Base-by-base conservation (phyloP, 768 basidiomycete genomes). In the Paxillus ammoniavirescens region DNA sequence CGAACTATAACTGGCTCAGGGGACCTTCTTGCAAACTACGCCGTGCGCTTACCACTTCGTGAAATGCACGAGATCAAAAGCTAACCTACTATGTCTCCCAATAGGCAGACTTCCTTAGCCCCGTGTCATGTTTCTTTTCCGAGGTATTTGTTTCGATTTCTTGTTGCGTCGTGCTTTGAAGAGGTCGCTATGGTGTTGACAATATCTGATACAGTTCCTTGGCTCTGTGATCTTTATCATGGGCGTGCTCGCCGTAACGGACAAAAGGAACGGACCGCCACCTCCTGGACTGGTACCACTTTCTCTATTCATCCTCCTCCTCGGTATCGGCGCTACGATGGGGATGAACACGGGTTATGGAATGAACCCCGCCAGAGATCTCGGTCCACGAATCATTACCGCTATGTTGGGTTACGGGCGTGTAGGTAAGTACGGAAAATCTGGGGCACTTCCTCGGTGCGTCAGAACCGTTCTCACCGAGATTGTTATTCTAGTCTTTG, bases 281-380 rank as follows among this genome's bases (percentile, higher is more conserved):
- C 78, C 82, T 0, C 53, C 73, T 1, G 80, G 83, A 9, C 72
- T 85, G 3, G 67, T 77, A 2, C 83, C 83, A 4, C 57, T 85
- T 23, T 73, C 72, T 8, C 65, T 87, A 3, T 84, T 84, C 63
- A 57, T 86, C 35, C 57, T 77, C 42, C 67, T 87, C 41, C 72
- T 84, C 12, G 85, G 80, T 9, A 75, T 86, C 42, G 81, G 78
- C 42, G 61, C 73, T 2, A 67, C 78, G 15, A 73, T 86, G 41
- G 83, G 85, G 7, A 79, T 82, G 75, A 73, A 86, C 63, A 86
- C 85, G 12, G 78, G 77, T 37, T 85, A 79, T 52, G 79, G 83
- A 8, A 70, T 86, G 50, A 86, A 86, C 57, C 86, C 84, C 41
- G 83, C 84, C 28, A 79, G 85, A 61, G 85, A 86, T 66, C 66